Evolutionary conservation across 2,329 filamentous ascomycete species (phyloP), one percentile per base, ranked within the genome.

Genomic region (Calonectria fujianensis): DNA sequence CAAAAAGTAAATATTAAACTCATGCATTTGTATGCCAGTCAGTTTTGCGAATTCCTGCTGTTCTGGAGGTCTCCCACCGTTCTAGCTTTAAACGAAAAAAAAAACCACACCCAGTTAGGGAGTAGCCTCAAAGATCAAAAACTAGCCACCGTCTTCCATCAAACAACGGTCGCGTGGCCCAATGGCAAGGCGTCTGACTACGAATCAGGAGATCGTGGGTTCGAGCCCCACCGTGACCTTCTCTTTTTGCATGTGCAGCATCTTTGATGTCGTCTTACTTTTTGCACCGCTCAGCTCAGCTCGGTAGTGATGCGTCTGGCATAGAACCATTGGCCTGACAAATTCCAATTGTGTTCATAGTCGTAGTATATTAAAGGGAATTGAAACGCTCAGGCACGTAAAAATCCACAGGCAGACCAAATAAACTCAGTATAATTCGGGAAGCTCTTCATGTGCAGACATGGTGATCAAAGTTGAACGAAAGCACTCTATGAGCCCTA

Each of bases 181-280:
- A 82, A 82, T 82, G 80, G 81, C 80, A 82, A 81, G 80, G 81
- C 80, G 80, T 82, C 81, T 82, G 80, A 81, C 81, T 82, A 82
- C 81, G 81, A 82, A 82, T 82, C 81, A 82, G 81, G 80, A 82
- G 81, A 82, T 82, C 78, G 76, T 80, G 79, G 81, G 81, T 82
- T 82, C 81, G 80, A 82, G 75, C 81, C 81, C 81, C 76, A 77
- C 67, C 77, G 73, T 78, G 78, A 79, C 72, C 72, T 73, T 24
- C 9, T 10, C 10, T 63, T 63, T 63, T 63, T 63, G 57, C 57
- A 27, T 31, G 10, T 18, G 6, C 4, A 14, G 10, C 54, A 48
- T 48, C 10, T 24, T 48, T 10, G n/a, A 48, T 48, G n/a, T 5
- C 4, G 11, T 24, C 1, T 48, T 48, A 24, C 20, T 48, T 48